phyloP scores from a whole-genome alignment of 306 rosid species.

The Vachellia collinsii region DNA sequence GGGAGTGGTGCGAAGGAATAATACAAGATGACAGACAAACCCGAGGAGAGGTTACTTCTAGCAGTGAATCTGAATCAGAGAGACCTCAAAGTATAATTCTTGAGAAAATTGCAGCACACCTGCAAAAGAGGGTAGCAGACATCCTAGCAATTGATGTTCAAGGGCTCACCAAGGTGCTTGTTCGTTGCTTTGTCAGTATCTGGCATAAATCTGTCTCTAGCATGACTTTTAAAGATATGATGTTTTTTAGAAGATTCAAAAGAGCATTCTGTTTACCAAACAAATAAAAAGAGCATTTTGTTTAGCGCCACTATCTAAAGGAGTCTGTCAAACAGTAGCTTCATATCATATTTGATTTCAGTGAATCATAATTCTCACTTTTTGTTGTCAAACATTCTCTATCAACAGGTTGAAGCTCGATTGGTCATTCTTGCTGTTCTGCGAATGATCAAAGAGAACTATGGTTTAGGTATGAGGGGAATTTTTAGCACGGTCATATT shows the following conservation, averaged over 20 bases:
- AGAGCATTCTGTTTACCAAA: slow-evolving; percentile 19
- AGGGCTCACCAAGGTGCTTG: slow-evolving; percentile 75
- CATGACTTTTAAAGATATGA: slow-evolving; percentile 27
- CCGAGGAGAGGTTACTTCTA: slow-evolving; percentile 55
- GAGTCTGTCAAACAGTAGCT: slow-evolving; percentile 12
- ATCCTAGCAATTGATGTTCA: slow-evolving; percentile 80
- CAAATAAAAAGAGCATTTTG: slow-evolving; percentile 5
- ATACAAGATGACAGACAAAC: slow-evolving; percentile 57
- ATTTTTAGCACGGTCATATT: background rate
- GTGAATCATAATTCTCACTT: slow-evolving; percentile 28
- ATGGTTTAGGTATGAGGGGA: slow-evolving; percentile 53
- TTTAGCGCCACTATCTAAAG: slow-evolving; percentile 28
- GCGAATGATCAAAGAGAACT: slow-evolving; percentile 91
- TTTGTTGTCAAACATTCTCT: slow-evolving; percentile 36
- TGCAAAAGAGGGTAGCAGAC: slow-evolving; percentile 74
- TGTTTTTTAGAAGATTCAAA: slow-evolving; percentile 7
- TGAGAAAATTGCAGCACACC: slow-evolving; percentile 84
- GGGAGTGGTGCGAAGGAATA: slow-evolving; percentile 98
- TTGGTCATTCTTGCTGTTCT: slow-evolving; percentile 89
- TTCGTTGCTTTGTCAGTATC: slow-evolving; percentile 18
- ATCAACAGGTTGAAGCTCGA: slow-evolving; percentile 90
- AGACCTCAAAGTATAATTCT: slow-evolving; percentile 75
- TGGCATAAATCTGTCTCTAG: slow-evolving; percentile 31
- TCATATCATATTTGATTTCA: slow-evolving; percentile 27
- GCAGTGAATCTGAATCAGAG: slow-evolving; percentile 48